phyloP scores from a whole-genome alignment of 2,329 filamentous ascomycete genomes.

The Pezicula radicicola region DNA sequence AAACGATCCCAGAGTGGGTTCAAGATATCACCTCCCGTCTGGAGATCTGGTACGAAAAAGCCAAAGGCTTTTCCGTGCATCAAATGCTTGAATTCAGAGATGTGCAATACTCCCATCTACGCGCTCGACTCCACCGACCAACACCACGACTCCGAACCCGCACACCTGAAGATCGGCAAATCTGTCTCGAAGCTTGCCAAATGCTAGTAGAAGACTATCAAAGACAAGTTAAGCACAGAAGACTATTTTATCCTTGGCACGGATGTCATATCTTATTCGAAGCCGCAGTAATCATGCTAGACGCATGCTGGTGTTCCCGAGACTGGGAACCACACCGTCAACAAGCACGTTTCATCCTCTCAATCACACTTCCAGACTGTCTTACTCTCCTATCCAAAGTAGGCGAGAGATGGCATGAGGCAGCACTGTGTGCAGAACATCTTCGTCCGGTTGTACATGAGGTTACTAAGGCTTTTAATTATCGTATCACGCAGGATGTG shows the following conservation, averaged over 20 bases:
- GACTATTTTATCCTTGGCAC: slow-evolving; percentile 4
- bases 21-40: slow-evolving; percentile 8
- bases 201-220: slow-evolving; percentile 3
- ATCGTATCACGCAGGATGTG: background rate
- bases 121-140: background rate
- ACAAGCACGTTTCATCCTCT: background rate
- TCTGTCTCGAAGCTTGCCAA: background rate
- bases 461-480: background rate
- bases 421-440: background rate
- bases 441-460: background rate
- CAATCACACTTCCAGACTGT: background rate
- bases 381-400: background rate
- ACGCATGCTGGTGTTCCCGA: background rate
- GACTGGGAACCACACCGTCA: background rate
- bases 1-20: slow-evolving; percentile 5
- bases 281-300: slow-evolving; percentile 1
- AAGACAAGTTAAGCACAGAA: background rate
- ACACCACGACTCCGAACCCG: background rate
- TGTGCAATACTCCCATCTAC: slow-evolving; percentile 5
- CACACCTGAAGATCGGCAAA: background rate
- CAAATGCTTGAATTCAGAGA: slow-evolving; percentile 14
- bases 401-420: background rate
- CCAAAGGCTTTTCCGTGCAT: slow-evolving; percentile 8
- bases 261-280: slow-evolving; percentile 2
- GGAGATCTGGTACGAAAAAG: slow-evolving; percentile 10